Base-by-base conservation (phyloP, 2,329 filamentous ascomycete species). In the Alternaria incomplexa region DNA sequence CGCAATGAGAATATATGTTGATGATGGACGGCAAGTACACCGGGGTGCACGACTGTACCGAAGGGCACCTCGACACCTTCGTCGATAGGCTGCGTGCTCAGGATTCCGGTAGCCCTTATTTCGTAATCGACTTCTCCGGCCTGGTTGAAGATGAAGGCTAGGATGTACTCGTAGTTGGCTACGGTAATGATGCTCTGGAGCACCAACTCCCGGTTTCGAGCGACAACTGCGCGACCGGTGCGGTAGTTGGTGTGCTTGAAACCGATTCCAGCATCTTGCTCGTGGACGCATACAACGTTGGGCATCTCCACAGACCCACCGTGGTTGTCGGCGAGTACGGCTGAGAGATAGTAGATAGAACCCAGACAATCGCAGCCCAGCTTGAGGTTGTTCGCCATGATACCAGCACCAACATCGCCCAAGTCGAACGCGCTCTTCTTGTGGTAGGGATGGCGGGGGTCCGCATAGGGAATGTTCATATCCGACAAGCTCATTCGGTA, bases 161-260 rank as follows among this genome's bases (percentile, higher is more conserved):
- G 84, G 69, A 92, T 90, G 73, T 92, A 92, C 73, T 91, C 90
- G 78, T 91, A 92, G 79, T 92, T 92, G 11, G 88, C 85, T 5
- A 91, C 88, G 0, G 89, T 91, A 79, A 90, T 90, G 75, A 91
- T 91, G 70, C 86, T 87, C 73, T 91, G 90, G 6, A 92, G 75
- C 1, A 91, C 89, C 5, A 91, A 80, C 73, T 91, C 88, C 25
- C 90, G 84, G 65, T 86, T 88, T 20, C 90, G 85, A 17, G 86
- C 85, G 5, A 91, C 84, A 0, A 87, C 89, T 2, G 89, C 88
- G 10, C 88, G 83, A 0, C 86, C 86, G 6, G 88, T 90, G 10
- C 90, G 83, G 79, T 91, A 90, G 77, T 92, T 91, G 52, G 88
- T 91, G 79, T 92, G 90, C 73, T 91, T 92, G 84, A 89, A 90